Evolutionary conservation across 768 basidiomycete species (phyloP).

Genomic region (Kwoniella botswanensis): DNA sequence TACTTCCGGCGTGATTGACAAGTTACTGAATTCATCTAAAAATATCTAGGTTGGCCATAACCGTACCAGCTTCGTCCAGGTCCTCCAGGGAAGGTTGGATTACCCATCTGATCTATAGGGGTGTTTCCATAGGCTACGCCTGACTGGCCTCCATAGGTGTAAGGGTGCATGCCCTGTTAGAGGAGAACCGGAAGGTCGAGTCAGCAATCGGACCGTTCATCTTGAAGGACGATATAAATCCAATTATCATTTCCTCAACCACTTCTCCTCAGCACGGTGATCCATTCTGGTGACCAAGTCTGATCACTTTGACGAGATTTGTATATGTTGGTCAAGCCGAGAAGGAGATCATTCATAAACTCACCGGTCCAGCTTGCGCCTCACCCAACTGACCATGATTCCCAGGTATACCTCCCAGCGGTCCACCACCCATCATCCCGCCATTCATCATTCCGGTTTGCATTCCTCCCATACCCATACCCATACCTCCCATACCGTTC

Average conservation of each 20-base stretch:
- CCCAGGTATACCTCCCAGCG: slow-evolving; percentile 24
- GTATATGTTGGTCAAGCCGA: no score
- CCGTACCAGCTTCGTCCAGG: slow-evolving; percentile 45
- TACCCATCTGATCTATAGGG: slow-evolving; percentile 51
- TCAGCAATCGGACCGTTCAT: no score
- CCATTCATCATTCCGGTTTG: slow-evolving; percentile 1
- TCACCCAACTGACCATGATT: slow-evolving; percentile 37
- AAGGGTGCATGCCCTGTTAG: slow-evolving; percentile 53
- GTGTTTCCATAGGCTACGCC: slow-evolving; percentile 49
- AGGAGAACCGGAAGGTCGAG: background rate
- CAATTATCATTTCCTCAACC: no score
- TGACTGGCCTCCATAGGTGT: slow-evolving; percentile 40
- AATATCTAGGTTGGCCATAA: slow-evolving; percentile 44
- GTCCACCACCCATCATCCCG: slow-evolving; percentile 28
- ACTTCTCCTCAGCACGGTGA: no score
- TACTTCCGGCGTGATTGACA: background rate
- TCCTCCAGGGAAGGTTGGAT: slow-evolving; percentile 49
- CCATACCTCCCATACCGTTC: slow-evolving; percentile 34
- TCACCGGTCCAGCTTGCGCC: slow-evolving; percentile 50
- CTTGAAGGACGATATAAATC: no score
- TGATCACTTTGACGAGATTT: no score
- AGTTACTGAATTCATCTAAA: slow-evolving; percentile 14
- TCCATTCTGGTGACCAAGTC: no score
- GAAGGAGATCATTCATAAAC: background rate
- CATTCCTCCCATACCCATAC: slow-evolving; percentile 24